phyloP scores from a whole-genome alignment of 768 basidiomycete genomes.

The Russula emetica region DNA sequence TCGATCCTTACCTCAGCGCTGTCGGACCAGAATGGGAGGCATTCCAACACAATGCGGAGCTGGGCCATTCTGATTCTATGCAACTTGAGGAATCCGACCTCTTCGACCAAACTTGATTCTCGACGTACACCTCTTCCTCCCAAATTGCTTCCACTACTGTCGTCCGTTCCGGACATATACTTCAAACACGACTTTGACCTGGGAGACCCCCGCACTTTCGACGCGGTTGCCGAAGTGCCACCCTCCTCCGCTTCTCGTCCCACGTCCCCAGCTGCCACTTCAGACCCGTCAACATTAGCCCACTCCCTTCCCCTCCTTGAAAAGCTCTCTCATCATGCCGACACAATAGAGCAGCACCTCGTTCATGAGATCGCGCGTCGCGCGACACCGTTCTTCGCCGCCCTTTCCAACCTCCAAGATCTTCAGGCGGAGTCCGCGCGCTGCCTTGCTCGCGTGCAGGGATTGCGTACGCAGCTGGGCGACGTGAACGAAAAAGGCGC shows the following conservation, averaged over 20 bases:
- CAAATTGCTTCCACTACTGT: slow-evolving; percentile 58
- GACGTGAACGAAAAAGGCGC: slow-evolving; percentile 77
- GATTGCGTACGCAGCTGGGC: slow-evolving; percentile 64
- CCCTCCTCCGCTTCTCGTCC: slow-evolving; percentile 21
- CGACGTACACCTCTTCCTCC: slow-evolving; percentile 35
- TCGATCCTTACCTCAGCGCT: slow-evolving; percentile 73
- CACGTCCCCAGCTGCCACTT: slow-evolving; percentile 32
- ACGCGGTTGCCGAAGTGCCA: slow-evolving; percentile 58
- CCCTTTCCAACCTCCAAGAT: slow-evolving; percentile 89
- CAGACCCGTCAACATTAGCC: slow-evolving; percentile 58
- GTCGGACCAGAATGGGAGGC: slow-evolving; percentile 74
- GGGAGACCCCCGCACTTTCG: slow-evolving; percentile 71
- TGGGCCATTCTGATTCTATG: slow-evolving; percentile 35
- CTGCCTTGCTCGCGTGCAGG: slow-evolving; percentile 71
- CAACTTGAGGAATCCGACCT: slow-evolving; percentile 29
- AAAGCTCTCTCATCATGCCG: slow-evolving; percentile 86
- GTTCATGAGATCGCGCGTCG: slow-evolving; percentile 87
- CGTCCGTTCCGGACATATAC: slow-evolving; percentile 75
- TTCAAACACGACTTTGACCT: slow-evolving; percentile 78
- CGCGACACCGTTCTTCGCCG: slow-evolving; percentile 93
- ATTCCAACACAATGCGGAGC: slow-evolving; percentile 48
- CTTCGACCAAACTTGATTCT: slow-evolving; percentile 21
- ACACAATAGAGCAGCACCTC: slow-evolving; percentile 92
- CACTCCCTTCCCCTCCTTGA: slow-evolving; percentile 76
- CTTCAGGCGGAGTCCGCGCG: slow-evolving; percentile 84